Evolutionary conservation across 441 rosid species (phyloP).

Genomic region (Croton setiger): DNA sequence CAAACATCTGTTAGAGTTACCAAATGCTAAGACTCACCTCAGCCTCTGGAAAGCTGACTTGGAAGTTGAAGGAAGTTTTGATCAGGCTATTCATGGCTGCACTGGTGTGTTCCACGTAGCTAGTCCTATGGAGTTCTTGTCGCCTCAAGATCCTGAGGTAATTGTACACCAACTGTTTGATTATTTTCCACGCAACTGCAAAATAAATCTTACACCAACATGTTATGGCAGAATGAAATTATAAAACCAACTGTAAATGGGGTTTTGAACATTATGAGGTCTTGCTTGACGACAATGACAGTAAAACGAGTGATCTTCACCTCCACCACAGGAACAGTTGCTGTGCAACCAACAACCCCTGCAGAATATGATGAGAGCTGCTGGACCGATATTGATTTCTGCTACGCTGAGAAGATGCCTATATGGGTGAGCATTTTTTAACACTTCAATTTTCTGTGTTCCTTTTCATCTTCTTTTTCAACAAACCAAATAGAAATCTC

Average conservation of each 20-base stretch:
- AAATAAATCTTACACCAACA: no score
- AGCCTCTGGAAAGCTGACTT: constrained; percentile 68
- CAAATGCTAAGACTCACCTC: constrained; percentile 50
- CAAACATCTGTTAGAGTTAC: constrained; percentile 59
- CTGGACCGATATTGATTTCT: constrained; percentile 6
- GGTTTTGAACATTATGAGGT: not conserved
- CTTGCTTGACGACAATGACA: constrained; percentile 1
- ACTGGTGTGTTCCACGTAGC: constrained; percentile 80
- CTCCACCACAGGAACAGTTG: not conserved
- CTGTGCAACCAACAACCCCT: not conserved
- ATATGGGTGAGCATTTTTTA: not conserved
- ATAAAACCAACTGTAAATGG: constrained; percentile 9
- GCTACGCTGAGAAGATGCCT: not conserved
- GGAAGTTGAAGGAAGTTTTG: constrained; percentile 56
- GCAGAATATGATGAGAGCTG: not conserved
- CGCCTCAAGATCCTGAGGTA: not conserved
- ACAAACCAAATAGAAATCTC: no score
- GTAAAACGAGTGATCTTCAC: not conserved
- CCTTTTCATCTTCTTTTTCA: not conserved
- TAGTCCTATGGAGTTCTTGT: constrained; percentile 18
- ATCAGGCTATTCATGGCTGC: constrained; percentile 61
- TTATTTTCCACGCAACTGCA: not conserved
- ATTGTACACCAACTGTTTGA: not conserved
- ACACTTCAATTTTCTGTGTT: no score
- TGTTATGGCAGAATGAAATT: not conserved